Conservation (phyloP, 1,139 yeast genomes). For the Sugiyamaella japonica region DNA sequence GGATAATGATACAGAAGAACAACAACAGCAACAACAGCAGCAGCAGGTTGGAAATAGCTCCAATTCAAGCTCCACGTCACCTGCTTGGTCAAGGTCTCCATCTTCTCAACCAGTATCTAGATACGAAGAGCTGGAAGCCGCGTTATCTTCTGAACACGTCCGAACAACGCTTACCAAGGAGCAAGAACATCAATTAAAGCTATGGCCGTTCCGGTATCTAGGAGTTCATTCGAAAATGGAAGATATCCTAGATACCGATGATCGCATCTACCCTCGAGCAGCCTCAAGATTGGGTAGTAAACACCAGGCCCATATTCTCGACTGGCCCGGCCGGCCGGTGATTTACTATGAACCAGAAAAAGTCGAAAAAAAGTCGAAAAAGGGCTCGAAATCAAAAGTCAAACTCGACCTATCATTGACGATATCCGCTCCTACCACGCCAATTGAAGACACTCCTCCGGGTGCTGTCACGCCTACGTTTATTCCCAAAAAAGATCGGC, state of each 20-base stretch:
- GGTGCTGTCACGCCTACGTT: slow-evolving; percentile 45
- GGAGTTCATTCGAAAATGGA: slow-evolving; percentile 77
- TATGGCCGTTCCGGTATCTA: slow-evolving; percentile 77
- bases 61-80: neutral
- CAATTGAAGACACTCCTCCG: slow-evolving; percentile 35
- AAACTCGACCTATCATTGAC: neutral
- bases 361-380: slow-evolving; percentile 29
- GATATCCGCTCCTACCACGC: slow-evolving; percentile 29
- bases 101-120: slow-evolving; percentile 45
- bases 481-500: slow-evolving; percentile 50
- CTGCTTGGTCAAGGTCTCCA: slow-evolving; percentile 11
- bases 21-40: neutral
- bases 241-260: slow-evolving; percentile 78
- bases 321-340: slow-evolving; percentile 66
- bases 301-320: slow-evolving; percentile 71
- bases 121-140: slow-evolving; percentile 58
- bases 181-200: slow-evolving; percentile 34
- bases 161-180: slow-evolving; percentile 38
- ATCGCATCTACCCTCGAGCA: slow-evolving; percentile 80
- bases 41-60: neutral
- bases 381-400: slow-evolving; percentile 13
- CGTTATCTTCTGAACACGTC: slow-evolving; percentile 38
- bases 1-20: neutral
- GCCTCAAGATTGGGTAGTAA: slow-evolving; percentile 74
- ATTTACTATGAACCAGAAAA: slow-evolving; percentile 57